phyloP scores from a whole-genome alignment of 1,284 basidiomycete genomes.

The Athelia psychrophila region DNA sequence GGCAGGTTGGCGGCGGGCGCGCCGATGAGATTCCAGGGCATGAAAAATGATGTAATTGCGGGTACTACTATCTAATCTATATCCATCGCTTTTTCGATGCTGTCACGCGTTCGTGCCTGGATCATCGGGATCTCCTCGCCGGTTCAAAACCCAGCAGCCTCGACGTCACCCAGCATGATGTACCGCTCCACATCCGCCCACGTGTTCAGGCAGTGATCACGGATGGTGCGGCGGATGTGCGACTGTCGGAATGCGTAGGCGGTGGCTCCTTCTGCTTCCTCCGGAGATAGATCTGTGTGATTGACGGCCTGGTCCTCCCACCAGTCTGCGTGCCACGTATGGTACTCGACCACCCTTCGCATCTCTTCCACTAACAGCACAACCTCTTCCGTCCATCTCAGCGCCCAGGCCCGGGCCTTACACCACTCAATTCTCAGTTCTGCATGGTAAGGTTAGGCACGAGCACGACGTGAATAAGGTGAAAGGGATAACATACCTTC shows the following conservation, averaged over 20 bases:
- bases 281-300: background rate
- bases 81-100: too few relatives aligned
- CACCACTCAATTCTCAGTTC: slow-evolving; percentile 27
- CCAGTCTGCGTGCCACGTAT: background rate
- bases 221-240: background rate
- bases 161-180: too few relatives aligned
- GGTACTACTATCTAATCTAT: too few relatives aligned
- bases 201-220: too few relatives aligned
- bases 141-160: too few relatives aligned
- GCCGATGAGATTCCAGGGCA: too few relatives aligned
- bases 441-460: background rate
- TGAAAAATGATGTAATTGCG: too few relatives aligned
- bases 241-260: background rate
- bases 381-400: slow-evolving; percentile 30
- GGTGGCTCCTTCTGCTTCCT: background rate
- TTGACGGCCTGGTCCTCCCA: background rate
- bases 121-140: too few relatives aligned
- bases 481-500: background rate
- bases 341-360: slow-evolving; percentile 9
- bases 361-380: slow-evolving; percentile 31
- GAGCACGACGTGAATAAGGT: background rate
- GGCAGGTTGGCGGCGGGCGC: too few relatives aligned
- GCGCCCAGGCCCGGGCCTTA: slow-evolving; percentile 23
- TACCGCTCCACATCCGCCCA: too few relatives aligned
- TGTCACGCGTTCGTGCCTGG: too few relatives aligned